phyloP scores from a whole-genome alignment of 345 rosid species.

The Syzygium jambos region DNA sequence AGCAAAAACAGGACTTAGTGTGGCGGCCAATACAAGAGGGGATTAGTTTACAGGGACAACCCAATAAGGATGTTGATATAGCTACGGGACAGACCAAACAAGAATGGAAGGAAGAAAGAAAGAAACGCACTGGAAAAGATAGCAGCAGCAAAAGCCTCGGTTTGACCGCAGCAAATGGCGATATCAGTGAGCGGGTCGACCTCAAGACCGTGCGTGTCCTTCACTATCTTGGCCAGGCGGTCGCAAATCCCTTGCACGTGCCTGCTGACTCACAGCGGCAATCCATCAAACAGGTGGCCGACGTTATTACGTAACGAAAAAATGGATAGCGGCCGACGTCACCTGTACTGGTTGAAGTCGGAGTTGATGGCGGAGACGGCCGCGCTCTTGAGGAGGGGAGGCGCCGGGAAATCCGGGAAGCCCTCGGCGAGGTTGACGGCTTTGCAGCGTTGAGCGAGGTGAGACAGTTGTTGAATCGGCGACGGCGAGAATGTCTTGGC shows the following conservation, averaged over 20 bases:
- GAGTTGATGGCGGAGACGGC: constrained; percentile 52
- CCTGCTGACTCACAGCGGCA: constrained; percentile 11
- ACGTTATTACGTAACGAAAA: background rate
- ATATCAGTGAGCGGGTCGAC: constrained; percentile 43
- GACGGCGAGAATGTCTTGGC: constrained; percentile 42
- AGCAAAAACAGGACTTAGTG: background rate
- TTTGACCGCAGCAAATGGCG: constrained; percentile 56
- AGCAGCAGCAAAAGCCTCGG: constrained; percentile 64
- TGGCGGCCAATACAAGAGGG: background rate
- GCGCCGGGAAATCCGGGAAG: constrained; percentile 60
- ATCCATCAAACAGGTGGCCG: background rate
- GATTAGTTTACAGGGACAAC: background rate
- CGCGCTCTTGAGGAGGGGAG: constrained; percentile 30
- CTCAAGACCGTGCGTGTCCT: constrained; percentile 29
- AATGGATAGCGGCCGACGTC: background rate
- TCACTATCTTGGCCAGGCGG: constrained; percentile 19
- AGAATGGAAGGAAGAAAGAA: background rate
- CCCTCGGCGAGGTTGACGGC: constrained; percentile 63
- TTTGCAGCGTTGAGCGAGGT: constrained; percentile 37
- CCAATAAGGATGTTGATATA: background rate
- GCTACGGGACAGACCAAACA: background rate
- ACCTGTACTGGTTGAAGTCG: constrained; percentile 63
- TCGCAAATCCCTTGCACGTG: constrained; percentile 63
- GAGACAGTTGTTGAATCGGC: constrained; percentile 44
- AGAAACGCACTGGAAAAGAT: constrained; percentile 30